Evolutionary conservation across 2,329 filamentous ascomycete species (phyloP).

Genomic region (Aureobasidium lini): DNA sequence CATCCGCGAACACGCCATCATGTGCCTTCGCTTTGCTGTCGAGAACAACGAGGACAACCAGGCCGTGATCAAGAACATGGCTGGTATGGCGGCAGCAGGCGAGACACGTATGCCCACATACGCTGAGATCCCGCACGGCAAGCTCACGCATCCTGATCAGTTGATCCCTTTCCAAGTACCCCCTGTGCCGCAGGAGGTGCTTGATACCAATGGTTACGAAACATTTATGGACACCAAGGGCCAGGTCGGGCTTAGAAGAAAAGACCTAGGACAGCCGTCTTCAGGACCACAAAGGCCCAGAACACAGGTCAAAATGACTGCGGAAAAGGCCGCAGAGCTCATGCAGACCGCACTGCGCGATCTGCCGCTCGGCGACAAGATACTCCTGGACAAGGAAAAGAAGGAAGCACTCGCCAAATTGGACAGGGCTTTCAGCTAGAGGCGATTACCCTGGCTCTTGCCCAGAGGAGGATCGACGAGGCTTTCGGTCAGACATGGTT

Average conservation of each 20-base stretch:
- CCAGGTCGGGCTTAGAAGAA: slow-evolving; percentile 40
- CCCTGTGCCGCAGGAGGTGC: slow-evolving; percentile 38
- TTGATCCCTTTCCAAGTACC: slow-evolving; percentile 7
- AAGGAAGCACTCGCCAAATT: slow-evolving; percentile 39
- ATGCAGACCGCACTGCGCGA: slow-evolving; percentile 42
- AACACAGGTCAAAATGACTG: slow-evolving; percentile 26
- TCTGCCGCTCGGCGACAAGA: slow-evolving; percentile 33
- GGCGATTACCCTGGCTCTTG: too few relatives aligned
- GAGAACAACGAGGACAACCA: slow-evolving; percentile 67
- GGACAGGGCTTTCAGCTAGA: slow-evolving; percentile 26
- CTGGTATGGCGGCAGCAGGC: slow-evolving; percentile 14
- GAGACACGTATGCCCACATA: slow-evolving; percentile 7
- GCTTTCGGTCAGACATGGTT: too few relatives aligned
- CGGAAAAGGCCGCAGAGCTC: slow-evolving; percentile 38
- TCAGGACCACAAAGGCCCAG: slow-evolving; percentile 1
- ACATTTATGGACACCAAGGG: slow-evolving; percentile 44
- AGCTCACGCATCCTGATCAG: slow-evolving; percentile 12
- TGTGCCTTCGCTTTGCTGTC: slow-evolving; percentile 70
- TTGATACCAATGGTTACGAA: slow-evolving; percentile 43
- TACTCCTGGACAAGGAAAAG: slow-evolving; percentile 34
- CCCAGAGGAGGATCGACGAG: too few relatives aligned
- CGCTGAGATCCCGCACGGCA: slow-evolving; percentile 9
- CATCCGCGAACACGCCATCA: slow-evolving; percentile 82
- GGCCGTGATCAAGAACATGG: slow-evolving; percentile 59
- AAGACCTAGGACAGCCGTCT: slow-evolving; percentile 22